phyloP scores from a whole-genome alignment of 2,329 filamentous ascomycete genomes.

The Penicillium decumbens region DNA sequence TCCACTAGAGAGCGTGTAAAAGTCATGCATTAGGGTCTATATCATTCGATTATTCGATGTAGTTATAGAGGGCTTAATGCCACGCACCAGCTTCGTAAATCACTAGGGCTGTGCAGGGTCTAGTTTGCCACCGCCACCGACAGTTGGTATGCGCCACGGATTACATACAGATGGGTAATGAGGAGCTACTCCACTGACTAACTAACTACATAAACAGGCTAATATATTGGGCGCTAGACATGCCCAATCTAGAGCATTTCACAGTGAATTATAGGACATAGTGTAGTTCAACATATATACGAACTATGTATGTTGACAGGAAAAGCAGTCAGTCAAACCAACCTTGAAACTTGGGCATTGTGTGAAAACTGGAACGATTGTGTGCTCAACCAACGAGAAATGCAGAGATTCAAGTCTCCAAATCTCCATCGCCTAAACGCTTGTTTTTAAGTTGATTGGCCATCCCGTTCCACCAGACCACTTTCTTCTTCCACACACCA shows the following conservation, averaged over 20 bases:
- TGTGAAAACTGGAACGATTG: background rate
- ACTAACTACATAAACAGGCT: background rate
- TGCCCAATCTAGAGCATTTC: background rate
- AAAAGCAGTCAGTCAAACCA: no score
- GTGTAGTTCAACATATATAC: background rate
- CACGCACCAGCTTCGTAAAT: background rate
- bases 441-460: background rate
- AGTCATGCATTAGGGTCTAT: background rate
- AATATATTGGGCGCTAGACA: background rate
- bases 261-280: background rate
- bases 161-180: background rate
- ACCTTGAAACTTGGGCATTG: no score
- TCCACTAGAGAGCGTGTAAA: background rate
- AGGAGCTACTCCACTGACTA: background rate
- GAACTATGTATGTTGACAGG: background rate
- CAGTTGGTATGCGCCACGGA: slow-evolving; percentile 1
- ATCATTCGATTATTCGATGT: background rate
- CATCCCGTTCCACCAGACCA: background rate
- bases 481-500: background rate
- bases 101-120: background rate
- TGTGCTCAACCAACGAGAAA: background rate
- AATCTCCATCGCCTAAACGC: background rate
- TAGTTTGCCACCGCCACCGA: slow-evolving; percentile 13
- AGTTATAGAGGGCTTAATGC: background rate
- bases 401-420: background rate